phyloP scores from a whole-genome alignment of 345 rosid species.

The Camelina neglecta region DNA sequence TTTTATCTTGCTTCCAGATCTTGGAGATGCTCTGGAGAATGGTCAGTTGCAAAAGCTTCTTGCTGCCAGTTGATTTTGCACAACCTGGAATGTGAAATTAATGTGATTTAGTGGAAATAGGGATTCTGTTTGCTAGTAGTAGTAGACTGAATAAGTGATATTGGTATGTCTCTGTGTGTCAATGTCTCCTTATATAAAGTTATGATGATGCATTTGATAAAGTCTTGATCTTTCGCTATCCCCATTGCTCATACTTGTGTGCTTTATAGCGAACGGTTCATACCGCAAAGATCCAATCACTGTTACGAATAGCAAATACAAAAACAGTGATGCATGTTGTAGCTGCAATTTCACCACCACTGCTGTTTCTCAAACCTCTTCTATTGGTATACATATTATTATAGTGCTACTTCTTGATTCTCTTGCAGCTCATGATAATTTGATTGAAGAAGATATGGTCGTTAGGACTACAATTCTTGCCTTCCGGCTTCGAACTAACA shows the following conservation, averaged over 20 bases:
- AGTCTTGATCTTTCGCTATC: background rate
- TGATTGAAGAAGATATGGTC: background rate
- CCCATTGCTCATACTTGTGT: conserved; percentile 1
- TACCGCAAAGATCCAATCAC: background rate
- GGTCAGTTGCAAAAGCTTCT: conserved; percentile 64
- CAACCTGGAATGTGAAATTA: background rate
- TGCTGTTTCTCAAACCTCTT: background rate
- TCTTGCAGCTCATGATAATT: conserved; percentile 3
- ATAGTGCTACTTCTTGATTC: conserved; percentile 18
- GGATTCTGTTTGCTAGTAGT: conserved; percentile 9
- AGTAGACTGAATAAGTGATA: conserved; percentile 17
- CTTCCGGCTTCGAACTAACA: background rate
- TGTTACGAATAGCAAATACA: background rate
- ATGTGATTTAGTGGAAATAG: conserved; percentile 15
- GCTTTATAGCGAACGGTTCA: background rate
- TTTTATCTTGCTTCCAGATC: conserved; percentile 53
- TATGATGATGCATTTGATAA: conserved; percentile 12
- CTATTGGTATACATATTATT: background rate
- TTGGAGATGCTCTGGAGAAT: conserved; percentile 48
- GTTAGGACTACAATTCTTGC: conserved; percentile 18
- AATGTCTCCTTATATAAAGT: conserved; percentile 6
- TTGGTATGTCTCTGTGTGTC: conserved; percentile 4
- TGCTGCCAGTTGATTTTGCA: conserved; percentile 35
- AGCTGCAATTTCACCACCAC: background rate
- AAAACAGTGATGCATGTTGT: background rate